Evolutionary conservation across 1,284 basidiomycete genomes (phyloP).

Genomic region (Phenoliferia sp.): DNA sequence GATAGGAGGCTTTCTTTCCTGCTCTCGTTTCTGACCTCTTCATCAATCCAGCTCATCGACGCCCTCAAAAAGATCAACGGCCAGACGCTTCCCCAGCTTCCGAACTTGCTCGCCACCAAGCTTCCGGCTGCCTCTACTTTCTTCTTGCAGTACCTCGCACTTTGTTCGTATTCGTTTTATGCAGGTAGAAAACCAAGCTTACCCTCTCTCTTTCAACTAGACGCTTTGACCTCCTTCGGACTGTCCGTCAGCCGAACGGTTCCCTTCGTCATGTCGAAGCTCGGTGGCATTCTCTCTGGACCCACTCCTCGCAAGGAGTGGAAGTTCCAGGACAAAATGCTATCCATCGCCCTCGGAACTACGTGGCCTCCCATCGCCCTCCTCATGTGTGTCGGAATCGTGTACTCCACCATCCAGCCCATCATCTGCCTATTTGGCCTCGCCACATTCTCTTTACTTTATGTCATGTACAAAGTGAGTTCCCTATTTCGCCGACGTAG

Average conservation of each 20-base stretch:
- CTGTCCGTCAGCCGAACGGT: slow-evolving; percentile 61
- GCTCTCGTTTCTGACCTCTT: slow-evolving; percentile 49
- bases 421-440: slow-evolving; percentile 88
- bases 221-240: slow-evolving; percentile 73
- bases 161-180: too few relatives aligned
- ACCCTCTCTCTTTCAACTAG: slow-evolving; percentile 57
- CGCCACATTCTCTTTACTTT: slow-evolving; percentile 77
- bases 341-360: slow-evolving; percentile 8
- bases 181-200: too few relatives aligned
- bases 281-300: slow-evolving; percentile 63
- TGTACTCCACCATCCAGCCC: slow-evolving; percentile 85
- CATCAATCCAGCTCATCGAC: slow-evolving; percentile 48
- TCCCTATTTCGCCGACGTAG: not conserved
- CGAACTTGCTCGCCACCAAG: slow-evolving; percentile 55
- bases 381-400: slow-evolving; percentile 43
- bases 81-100: not conserved
- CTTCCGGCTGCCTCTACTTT: slow-evolving; percentile 83
- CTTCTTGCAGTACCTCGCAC: slow-evolving; percentile 70
- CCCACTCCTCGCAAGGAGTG: slow-evolving; percentile 75
- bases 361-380: slow-evolving; percentile 63
- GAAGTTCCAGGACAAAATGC: not conserved
- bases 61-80: slow-evolving; percentile 58
- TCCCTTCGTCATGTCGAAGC: slow-evolving; percentile 69
- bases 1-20: slow-evolving; percentile 72
- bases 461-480: slow-evolving; percentile 70